Base-by-base conservation (phyloP, 306 rosid species). In the Pyrus pyrifolia region DNA sequence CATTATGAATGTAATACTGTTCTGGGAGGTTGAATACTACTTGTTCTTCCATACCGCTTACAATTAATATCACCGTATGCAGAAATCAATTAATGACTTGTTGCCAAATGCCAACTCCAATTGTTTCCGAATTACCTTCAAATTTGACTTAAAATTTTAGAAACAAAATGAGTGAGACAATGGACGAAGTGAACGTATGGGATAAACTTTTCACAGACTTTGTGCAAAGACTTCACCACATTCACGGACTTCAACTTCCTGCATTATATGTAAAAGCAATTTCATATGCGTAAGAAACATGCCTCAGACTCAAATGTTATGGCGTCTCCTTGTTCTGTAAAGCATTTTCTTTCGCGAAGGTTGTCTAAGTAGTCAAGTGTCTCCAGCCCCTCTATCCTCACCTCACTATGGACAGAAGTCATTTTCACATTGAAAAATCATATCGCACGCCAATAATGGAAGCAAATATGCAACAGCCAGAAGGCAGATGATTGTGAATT, bases 301-400 rank as follows among this genome's bases (percentile, higher is more conserved):
- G 88, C 98, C 95, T 94, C 98, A 53, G 96, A 85, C 81, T 94
- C 98, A 69, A 94, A 94, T 62, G 98, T 94, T 64, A 91, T 68
- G 7, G 97, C 97, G 68, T 91, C 97, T 75, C 96, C 97, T 90
- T 94, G 98, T 81, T 94, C 98, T 23, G 97, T 94, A 75, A 94
- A 90, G 33, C 98, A 93, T 81, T 94, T 92, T 67, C 87, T 91
- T 53, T 83, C 90, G 67, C 73, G 84, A 66, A 91, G 97, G 83
- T 91, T 86, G 89, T 93, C 97, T 40, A 91, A 85, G 85, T 90
- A 91, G 76, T 93, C 97, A 40, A 89, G 90, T 53, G 98, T 93
- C 87, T 93, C 98, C 78, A 93, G 83, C 72, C 97, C 96, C 85
- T 93, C 98, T 68, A 93, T 86, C 85, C 98, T 86, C 84, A 93